These are phyloP conservation scores for Leptographium flavum DNA, from an alignment of 2,329 filamentous ascomycete species.

Conservation along the genomic window DNA sequence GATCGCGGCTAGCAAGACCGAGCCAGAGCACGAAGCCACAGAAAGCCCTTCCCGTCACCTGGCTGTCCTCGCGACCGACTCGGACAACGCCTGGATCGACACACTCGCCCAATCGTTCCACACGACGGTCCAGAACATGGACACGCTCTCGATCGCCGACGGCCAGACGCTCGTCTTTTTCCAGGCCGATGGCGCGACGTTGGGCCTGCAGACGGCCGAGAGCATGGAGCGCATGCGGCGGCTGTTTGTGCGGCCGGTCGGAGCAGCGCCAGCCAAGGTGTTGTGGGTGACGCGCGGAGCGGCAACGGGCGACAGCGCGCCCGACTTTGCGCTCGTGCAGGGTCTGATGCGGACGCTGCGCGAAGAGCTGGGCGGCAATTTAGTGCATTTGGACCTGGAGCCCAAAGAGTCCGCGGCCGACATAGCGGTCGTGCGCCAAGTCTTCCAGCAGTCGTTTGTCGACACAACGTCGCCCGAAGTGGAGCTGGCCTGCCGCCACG, in stretches of 20 bases:
- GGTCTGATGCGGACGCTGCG: conserved; percentile 20
- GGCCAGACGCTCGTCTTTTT: conserved; percentile 7
- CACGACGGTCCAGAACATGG: conserved; percentile 2
- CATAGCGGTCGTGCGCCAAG: not conserved
- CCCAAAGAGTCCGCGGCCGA: conserved; percentile 1
- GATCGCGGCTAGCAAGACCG: too few relatives aligned
- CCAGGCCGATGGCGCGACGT: conserved; percentile 5
- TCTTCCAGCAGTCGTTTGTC: conserved; percentile 4
- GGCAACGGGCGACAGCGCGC: conserved; percentile 11
- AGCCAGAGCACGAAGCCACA: too few relatives aligned
- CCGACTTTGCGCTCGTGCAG: conserved; percentile 17
- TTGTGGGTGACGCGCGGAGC: conserved; percentile 21
- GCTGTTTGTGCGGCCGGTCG: conserved; percentile 12
- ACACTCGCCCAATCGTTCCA: conserved; percentile 2
- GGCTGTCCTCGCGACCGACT: too few relatives aligned
- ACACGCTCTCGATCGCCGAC: not conserved
- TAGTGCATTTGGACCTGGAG: conserved; percentile 14
- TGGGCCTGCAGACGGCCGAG: conserved; percentile 11
- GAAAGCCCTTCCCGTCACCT: too few relatives aligned
- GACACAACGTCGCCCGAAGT: conserved; percentile 2
- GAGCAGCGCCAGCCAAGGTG: conserved; percentile 11
- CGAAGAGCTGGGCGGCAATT: conserved; percentile 13
- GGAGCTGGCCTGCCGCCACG: conserved; percentile 7
- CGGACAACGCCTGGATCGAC: not conserved
- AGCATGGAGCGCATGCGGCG: conserved; percentile 15